Conservation (phyloP, 1,284 basidiomycete genomes). For the Rhodotorula sp. region DNA sequence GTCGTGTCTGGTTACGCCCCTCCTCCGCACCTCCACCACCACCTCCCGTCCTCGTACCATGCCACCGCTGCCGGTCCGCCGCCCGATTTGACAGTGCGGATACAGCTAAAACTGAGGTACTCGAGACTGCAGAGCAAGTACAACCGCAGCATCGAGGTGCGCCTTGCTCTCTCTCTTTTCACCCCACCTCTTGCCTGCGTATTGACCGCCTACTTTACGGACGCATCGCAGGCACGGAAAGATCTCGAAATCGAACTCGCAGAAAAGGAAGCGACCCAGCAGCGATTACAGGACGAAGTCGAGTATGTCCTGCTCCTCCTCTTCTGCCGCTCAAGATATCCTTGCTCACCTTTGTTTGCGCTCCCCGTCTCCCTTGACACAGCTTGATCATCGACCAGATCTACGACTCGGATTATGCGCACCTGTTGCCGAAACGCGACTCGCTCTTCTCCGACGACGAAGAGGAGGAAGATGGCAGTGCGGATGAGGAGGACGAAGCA, state of each 20-base stretch:
- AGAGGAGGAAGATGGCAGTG: neutral
- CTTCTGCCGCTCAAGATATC: neutral
- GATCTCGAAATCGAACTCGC: constrained; percentile 34
- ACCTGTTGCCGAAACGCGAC: constrained; percentile 31
- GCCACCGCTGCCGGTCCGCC: constrained; percentile 7
- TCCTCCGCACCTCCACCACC: neutral
- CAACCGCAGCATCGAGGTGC: constrained; percentile 13
- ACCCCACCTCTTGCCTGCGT: neutral
- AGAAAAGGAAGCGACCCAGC: constrained; percentile 37
- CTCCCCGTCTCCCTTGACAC: neutral
- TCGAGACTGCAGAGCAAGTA: constrained; percentile 23
- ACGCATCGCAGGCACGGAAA: constrained; percentile 16
- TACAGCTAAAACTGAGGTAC: constrained; percentile 34
- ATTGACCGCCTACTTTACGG: no score
- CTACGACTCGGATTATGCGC: constrained; percentile 35
- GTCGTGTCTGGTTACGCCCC: neutral
- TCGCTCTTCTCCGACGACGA: constrained; percentile 33
- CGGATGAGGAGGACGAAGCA: neutral
- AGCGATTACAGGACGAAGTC: constrained; percentile 39
- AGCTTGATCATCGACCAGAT: constrained; percentile 41
- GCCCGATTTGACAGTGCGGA: constrained; percentile 34
- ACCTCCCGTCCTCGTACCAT: neutral
- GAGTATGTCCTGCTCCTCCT: constrained; percentile 17
- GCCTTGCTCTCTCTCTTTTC: neutral
- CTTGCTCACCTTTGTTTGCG: neutral